phyloP scores from a whole-genome alignment of 306 rosid species.

The Alnus glutinosa region DNA sequence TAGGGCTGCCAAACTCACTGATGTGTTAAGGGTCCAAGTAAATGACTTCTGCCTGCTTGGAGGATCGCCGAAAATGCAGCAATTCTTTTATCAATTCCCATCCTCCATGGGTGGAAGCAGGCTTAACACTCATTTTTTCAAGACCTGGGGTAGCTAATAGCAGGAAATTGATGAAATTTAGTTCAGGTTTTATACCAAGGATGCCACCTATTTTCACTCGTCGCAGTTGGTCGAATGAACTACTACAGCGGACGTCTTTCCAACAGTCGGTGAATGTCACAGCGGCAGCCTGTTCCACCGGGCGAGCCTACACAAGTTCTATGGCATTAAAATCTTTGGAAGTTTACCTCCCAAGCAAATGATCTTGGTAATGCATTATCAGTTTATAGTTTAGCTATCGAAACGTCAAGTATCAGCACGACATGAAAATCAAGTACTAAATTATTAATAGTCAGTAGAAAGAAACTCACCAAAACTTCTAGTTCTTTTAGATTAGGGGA shows the following conservation, averaged over 20 bases:
- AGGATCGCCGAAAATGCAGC: conserved; percentile 50
- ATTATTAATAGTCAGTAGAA: conserved; percentile 11
- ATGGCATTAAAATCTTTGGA: conserved; percentile 13
- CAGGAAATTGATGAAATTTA: conserved; percentile 52
- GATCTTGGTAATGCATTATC: neutral
- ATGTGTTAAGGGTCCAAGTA: conserved; percentile 39
- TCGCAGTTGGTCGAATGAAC: conserved; percentile 35
- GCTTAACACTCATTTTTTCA: conserved; percentile 55
- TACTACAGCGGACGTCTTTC: conserved; percentile 32
- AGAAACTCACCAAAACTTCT: conserved; percentile 57
- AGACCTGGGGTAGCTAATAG: conserved; percentile 50
- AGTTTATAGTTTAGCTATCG: neutral
- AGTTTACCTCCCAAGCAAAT: conserved; percentile 11
- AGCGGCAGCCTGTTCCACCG: conserved; percentile 29
- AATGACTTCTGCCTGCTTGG: conserved; percentile 51
- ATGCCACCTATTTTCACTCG: conserved; percentile 47
- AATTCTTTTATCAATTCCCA: conserved; percentile 45
- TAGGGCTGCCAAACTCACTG: conserved; percentile 10
- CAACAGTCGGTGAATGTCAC: conserved; percentile 3
- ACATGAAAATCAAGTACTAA: neutral
- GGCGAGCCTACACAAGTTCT: conserved; percentile 40
- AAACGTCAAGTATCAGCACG: conserved; percentile 6
- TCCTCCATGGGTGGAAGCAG: conserved; percentile 28
- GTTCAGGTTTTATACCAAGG: conserved; percentile 41
- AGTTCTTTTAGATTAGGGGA: conserved; percentile 56